Percentiles rank a stretch among this genome's conserved stretches.
Evolutionary conservation across 2,329 filamentous ascomycete genomes (phyloP).

Genomic region (Aspergillus neoniger): DNA sequence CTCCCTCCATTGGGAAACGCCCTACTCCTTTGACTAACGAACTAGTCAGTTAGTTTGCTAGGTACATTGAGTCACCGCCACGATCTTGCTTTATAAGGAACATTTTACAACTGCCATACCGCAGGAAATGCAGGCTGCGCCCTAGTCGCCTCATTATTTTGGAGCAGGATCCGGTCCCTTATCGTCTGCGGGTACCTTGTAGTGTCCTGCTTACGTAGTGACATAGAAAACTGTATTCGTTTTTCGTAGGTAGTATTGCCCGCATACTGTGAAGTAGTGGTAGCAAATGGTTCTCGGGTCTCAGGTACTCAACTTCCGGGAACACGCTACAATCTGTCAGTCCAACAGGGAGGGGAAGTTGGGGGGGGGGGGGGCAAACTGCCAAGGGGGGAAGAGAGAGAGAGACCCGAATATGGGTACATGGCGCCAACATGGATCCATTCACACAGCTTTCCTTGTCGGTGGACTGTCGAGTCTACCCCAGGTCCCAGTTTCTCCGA

Average conservation of each 20-base stretch:
- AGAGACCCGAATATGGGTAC: neutral
- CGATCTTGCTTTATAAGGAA: neutral
- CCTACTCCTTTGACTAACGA: neutral
- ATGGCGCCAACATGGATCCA: neutral
- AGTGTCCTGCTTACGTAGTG: neutral
- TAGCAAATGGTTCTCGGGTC: no score
- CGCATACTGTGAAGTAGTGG: no score
- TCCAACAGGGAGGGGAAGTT: neutral
- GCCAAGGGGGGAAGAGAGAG: neutral
- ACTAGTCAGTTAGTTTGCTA: neutral
- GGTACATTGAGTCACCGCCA: neutral
- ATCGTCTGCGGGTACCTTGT: neutral
- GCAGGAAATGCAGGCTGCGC: constrained; percentile 6
- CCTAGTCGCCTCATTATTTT: constrained; percentile 7
- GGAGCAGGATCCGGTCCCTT: neutral
- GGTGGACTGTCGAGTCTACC: constrained; percentile 15
- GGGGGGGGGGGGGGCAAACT: neutral
- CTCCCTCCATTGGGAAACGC: neutral
- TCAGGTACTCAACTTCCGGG: no score
- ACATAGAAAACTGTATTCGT: neutral
- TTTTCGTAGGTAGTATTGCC: no score
- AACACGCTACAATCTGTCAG: no score
- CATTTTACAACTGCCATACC: neutral
- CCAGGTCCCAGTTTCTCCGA: constrained; percentile 20
- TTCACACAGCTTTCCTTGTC: constrained; percentile 12